These are phyloP conservation scores for Paecilomyces formosus DNA, from an alignment of 2,329 filamentous ascomycete genomes.

Conservation along the genomic window DNA sequence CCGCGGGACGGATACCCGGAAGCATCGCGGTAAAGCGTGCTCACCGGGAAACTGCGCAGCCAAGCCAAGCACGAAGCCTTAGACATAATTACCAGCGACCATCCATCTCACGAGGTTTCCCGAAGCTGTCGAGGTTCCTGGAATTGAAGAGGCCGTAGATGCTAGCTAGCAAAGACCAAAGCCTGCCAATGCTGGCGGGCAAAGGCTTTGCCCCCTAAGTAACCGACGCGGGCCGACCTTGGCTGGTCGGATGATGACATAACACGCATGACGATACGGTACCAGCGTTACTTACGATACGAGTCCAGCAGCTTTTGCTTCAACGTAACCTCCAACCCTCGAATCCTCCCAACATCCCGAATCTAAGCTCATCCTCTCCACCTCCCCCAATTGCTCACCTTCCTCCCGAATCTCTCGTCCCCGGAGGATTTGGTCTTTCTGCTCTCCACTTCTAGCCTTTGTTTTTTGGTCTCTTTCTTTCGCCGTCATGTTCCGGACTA, in stretches of 20 bases:
- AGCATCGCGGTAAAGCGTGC: not conserved
- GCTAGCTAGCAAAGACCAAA: not conserved
- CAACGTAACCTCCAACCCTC: slow-evolving; percentile 9
- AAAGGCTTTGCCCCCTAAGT: slow-evolving; percentile 2
- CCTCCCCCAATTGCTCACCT: slow-evolving; percentile 12
- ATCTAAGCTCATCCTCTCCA: not conserved
- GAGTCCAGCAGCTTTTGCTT: slow-evolving; percentile 15
- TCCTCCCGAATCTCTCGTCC: slow-evolving; percentile 13
- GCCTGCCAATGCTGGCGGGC: not conserved
- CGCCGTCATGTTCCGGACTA: slow-evolving; percentile 45
- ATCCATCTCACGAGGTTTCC: not conserved
- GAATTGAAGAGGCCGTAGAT: not conserved
- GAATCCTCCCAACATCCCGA: slow-evolving; percentile 17
- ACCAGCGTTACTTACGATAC: slow-evolving; percentile 9
- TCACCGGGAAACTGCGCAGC: not conserved
- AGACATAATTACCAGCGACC: not conserved
- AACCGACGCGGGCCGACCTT: slow-evolving; percentile 11
- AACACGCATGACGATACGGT: slow-evolving; percentile 14
- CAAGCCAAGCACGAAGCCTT: not conserved
- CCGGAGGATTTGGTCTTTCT: slow-evolving; percentile 21
- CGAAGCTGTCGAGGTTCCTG: not conserved
- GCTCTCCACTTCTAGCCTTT: slow-evolving; percentile 17
- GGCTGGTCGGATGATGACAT: slow-evolving; percentile 8
- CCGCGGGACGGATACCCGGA: not conserved
- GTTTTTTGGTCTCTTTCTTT: slow-evolving; percentile 16